Evolutionary conservation across 306 rosid species (phyloP).

Genomic region (Trifolium subterraneum): DNA sequence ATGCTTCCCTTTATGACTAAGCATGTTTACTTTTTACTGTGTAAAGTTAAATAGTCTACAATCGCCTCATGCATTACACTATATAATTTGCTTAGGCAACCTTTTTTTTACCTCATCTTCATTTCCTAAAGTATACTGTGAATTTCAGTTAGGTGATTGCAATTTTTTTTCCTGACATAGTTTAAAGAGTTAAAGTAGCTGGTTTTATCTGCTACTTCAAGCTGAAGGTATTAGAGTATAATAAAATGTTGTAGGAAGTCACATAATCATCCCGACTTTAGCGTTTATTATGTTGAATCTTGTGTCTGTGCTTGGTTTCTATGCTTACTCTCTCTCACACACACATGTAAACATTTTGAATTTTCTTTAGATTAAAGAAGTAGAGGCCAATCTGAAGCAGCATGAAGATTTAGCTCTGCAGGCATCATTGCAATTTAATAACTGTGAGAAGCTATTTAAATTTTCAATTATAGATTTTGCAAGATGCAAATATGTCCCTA

Average conservation of each 20-base stretch:
- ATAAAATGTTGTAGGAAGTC: conserved; percentile 1
- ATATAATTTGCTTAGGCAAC: neutral
- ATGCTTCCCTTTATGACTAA: neutral
- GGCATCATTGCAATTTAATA: conserved; percentile 61
- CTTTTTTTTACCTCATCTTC: neutral
- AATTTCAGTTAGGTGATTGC: neutral
- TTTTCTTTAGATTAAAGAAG: conserved; percentile 70
- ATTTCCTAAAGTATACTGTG: neutral
- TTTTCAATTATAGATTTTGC: conserved; percentile 23
- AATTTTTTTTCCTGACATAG: neutral
- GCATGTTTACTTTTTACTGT: neutral
- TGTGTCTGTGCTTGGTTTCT: conserved; percentile 25
- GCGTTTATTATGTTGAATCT: neutral
- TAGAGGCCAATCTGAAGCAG: conserved; percentile 75
- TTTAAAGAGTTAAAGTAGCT: conserved; percentile 3
- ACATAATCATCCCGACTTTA: neutral
- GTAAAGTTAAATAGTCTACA: neutral
- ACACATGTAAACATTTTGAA: conserved; percentile 36
- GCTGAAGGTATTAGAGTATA: neutral
- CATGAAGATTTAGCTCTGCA: conserved; percentile 74
- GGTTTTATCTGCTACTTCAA: neutral
- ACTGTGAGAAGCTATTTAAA: conserved; percentile 56
- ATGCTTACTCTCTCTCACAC: neutral
- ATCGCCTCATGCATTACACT: neutral
- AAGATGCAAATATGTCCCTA: conserved; percentile 6